Evolutionary conservation across 495 filamentous ascomycete species (phyloP), one percentile per base, ranked within the genome.

Genomic region (Emericellopsis terricola): DNA sequence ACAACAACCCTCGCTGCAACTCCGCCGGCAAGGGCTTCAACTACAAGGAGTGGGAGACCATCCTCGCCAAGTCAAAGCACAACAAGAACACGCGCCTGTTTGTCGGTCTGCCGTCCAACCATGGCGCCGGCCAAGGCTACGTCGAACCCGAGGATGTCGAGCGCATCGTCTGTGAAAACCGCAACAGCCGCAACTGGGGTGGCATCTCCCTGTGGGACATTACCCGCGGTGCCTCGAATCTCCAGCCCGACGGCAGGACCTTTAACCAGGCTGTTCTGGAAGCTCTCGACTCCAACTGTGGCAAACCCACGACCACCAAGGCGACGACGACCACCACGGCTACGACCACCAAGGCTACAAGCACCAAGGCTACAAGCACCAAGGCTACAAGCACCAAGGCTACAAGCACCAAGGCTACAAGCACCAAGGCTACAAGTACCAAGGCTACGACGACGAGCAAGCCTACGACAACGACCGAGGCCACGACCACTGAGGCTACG

Each of bases 1-100:
- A 80, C 59, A 76, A 81, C 65, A 77, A 79, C 59, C 60, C 48
- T 6, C 60, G 56, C 40, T 74, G 74, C 38, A 38, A 45, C 11
- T 38, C 45, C 2, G 42, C 45, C 8, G 54, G 55, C 37, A 56
- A 43, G 15, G 58, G 61, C 37, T 78, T 71, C 54, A 78, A 79
- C 54, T 78, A 75, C 44, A 49, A 65, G 19, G 55, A 48, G 16
- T 80, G 76, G 76, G 73, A 69, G 33, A 44, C 45, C 9, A 71
- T 68, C 52, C 60, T 76, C 18, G 48, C 57, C 1, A 47, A 41
- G 15, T 68, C 64, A 3, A 41, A 58, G 2, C 29, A 37, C 38
- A 79, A 77, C 52, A 53, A 53, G 32, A 44, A 68, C 4, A 69
- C 70, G 30, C 73, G 75, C 51, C 58, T 81, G 27, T 62, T 68